Conservation (phyloP, 331 rosid genomes). For the Erythrophleum ivorense region DNA sequence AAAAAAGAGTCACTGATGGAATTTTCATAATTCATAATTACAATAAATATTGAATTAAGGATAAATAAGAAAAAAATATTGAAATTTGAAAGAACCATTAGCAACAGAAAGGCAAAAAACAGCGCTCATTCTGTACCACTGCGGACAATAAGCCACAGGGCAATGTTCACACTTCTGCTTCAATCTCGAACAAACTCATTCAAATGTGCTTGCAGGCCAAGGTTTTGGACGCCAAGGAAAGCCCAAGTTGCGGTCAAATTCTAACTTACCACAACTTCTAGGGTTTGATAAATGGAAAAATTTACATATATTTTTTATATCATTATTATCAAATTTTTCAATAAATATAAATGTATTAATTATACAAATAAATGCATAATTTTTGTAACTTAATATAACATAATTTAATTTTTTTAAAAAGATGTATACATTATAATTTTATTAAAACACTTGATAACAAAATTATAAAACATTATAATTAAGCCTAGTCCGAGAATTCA, state of each 20-base stretch:
- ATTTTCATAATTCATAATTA: no score
- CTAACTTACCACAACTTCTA: no score
- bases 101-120: neutral
- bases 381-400: neutral
- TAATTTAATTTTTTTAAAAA: no score
- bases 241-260: neutral
- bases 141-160: no score
- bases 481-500: neutral
- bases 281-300: no score
- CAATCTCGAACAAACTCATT: neutral
- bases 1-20: no score
- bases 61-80: no score
- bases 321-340: neutral
- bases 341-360: neutral
- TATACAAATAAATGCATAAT: neutral
- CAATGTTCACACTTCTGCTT: no score
- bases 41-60: no score
- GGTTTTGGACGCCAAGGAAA: neutral
- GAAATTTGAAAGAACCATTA: neutral
- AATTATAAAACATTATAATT: neutral
- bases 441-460: neutral
- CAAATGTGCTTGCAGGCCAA: neutral
- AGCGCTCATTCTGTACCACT: neutral
- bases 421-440: no score
- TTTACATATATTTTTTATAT: neutral